Conservation (phyloP, 108 stramenopile genomes). For the Schizochytrium sp. region DNA sequence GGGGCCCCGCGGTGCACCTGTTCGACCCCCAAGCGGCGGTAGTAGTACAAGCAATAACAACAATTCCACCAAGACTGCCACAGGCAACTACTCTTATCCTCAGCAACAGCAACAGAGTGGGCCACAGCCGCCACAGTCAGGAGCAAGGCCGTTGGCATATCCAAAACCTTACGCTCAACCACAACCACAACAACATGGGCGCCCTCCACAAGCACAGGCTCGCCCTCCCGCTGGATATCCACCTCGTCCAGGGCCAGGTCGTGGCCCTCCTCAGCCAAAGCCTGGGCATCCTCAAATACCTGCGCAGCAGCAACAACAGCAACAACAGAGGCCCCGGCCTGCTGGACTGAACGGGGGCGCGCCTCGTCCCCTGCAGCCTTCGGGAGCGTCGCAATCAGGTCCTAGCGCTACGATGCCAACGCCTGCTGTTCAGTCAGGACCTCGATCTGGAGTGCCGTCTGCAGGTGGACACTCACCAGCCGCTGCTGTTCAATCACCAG, state of each 20-base stretch:
- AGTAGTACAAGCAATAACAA: not conserved
- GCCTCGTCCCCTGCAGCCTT: no score
- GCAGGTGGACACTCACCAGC: not conserved
- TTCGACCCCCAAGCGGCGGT: not conserved
- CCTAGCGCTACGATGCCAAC: not conserved
- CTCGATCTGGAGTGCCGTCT: not conserved
- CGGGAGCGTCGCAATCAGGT: not conserved
- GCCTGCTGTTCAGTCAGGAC: not conserved
- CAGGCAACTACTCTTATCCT: not conserved
- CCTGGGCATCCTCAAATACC: not conserved
- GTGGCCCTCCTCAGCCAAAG: not conserved
- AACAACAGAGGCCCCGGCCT: not conserved
- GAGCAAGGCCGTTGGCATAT: not conserved
- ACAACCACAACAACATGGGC: not conserved
- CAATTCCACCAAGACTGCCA: not conserved
- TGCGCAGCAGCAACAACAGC: slow-evolving; percentile 8
- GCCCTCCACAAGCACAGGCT: not conserved
- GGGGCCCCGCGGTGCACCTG: not conserved
- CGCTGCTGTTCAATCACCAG: not conserved
- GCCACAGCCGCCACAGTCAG: not conserved
- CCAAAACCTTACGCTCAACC: not conserved
- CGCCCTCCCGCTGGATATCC: not conserved
- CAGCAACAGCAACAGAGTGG: slow-evolving; percentile 2
- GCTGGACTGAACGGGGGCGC: no score
- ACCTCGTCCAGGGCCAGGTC: not conserved